Conservation (phyloP, 2,329 filamentous ascomycete genomes). For the Sporothrix brasiliensis region DNA sequence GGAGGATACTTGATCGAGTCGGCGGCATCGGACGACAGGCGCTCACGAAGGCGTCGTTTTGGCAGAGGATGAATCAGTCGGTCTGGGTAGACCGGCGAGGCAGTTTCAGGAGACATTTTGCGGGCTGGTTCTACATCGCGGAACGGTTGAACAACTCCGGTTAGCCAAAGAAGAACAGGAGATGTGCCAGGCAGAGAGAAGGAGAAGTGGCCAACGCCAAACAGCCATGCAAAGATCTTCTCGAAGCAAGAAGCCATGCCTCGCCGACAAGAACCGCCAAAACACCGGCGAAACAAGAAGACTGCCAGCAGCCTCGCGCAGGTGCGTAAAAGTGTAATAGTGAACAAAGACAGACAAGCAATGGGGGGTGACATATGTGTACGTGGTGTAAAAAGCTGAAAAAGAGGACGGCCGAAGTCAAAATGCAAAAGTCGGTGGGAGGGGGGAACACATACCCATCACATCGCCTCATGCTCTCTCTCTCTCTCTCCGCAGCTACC, state of each 20-base stretch:
- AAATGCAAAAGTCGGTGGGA: constrained; percentile 22
- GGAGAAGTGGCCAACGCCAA: background rate
- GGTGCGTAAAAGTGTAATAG: background rate
- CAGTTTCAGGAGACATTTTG: constrained; percentile 71
- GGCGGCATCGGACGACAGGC: constrained; percentile 81
- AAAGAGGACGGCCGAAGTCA: background rate
- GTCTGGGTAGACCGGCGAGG: constrained; percentile 80
- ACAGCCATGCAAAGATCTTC: constrained; percentile 8
- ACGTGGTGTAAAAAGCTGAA: constrained; percentile 7
- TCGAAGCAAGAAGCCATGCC: background rate
- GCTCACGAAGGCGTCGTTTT: constrained; percentile 82
- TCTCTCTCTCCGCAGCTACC: constrained; percentile 29
- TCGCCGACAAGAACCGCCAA: background rate
- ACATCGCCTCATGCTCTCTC: constrained; percentile 32
- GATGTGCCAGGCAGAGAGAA: background rate
- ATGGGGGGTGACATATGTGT: constrained; percentile 3
- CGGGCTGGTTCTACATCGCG: constrained; percentile 48
- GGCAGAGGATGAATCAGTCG: constrained; percentile 92
- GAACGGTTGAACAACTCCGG: constrained; percentile 31
- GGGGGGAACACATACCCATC: constrained; percentile 33
- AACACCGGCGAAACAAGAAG: too few relatives aligned
- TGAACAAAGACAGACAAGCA: background rate
- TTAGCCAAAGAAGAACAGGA: constrained; percentile 39
- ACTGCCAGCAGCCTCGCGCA: background rate
- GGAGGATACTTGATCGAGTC: constrained; percentile 81